Base-by-base conservation (phyloP, 106 monocot genomes). In the Dendrobium nobile region DNA sequence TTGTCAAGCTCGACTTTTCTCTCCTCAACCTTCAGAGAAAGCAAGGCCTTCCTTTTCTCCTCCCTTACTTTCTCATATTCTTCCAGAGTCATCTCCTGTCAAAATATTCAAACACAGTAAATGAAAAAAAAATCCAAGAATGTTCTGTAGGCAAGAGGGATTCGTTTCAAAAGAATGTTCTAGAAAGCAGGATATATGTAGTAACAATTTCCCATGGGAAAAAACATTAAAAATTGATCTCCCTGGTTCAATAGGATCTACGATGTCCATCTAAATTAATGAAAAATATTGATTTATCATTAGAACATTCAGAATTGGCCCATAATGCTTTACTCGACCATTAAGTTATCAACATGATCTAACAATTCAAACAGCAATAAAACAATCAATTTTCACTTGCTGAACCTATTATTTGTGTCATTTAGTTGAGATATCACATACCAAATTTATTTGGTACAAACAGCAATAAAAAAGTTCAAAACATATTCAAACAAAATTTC, bases 11-110 rank as follows among this genome's bases (percentile, higher is more conserved):
- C 87, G 45, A 90, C 92, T 68, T 92, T 92, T 75, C 92, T 90
- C 64, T 92, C 90, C 41, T 88, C 89, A 58, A 84, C 47, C 75
- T 88, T 92, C 79, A 89, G 68, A 8, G 87, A 59, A 79, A 88
- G 86, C 5, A 92, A 41, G 5, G 89, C 86, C 54, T 88, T 92
- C 27, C 92, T 73, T 70, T 92, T 92, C 90, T 92, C 92, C 65
- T 92, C 92, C 82, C 54, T 83, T 73, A 90, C 45, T 77, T 92
- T 92, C 77, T 90, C 92, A 83, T 92, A 92, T 61, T 92, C 92
- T 27, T 92, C 91, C 79, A 92, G 59, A 20, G 91, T 92, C 91
- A 92, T 92, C 78, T 89, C 91, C 91, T 92, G 44, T n/a, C 40
- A 82, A 48, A 4, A 20, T 42, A n/a, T 19, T 42, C n/a, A 20